Evolutionary conservation across 176 grass and related monocot species (phyloP).

Genomic region (Avena insularis): DNA sequence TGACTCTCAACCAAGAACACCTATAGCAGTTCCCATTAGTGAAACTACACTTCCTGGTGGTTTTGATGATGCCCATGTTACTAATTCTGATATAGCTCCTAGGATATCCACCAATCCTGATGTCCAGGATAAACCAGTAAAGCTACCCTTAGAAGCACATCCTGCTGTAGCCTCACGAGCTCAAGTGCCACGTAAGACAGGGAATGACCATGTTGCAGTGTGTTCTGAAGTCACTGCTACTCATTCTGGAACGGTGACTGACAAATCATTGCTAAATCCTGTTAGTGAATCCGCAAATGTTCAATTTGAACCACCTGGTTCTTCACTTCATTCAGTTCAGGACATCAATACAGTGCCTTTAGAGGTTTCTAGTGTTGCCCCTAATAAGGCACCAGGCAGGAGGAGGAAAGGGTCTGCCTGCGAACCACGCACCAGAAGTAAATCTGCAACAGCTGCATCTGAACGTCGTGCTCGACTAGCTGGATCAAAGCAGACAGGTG

Average conservation of each 20-base stretch:
- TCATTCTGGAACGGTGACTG: constrained; percentile 3
- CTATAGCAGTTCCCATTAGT: constrained; percentile 55
- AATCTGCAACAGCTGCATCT: constrained; percentile 58
- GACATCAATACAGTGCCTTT: constrained; percentile 41
- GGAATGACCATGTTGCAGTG: constrained; percentile 42
- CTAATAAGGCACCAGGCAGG: constrained; percentile 54
- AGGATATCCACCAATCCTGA: constrained; percentile 32
- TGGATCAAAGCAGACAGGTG: constrained; percentile 59
- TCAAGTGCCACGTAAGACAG: constrained; percentile 48
- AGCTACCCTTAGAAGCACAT: constrained; percentile 22
- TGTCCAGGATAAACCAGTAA: constrained; percentile 42
- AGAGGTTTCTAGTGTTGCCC: constrained; percentile 38
- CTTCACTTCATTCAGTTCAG: constrained; percentile 48
- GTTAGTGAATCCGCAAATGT: constrained; percentile 34
- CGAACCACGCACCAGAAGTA: constrained; percentile 60
- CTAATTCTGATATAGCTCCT: constrained; percentile 53
- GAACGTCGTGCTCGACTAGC: constrained; percentile 63
- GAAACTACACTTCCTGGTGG: constrained; percentile 50
- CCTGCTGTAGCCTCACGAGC: constrained; percentile 38
- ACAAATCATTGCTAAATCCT: constrained; percentile 44
- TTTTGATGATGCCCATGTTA: constrained; percentile 33
- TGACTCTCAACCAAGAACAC: constrained; percentile 65
- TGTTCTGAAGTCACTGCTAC: constrained; percentile 29
- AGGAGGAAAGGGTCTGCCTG: constrained; percentile 60
- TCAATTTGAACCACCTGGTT: constrained; percentile 27